Evolutionary conservation across 1,139 yeast genomes (phyloP), one percentile per base, ranked within the genome.

Genomic region (Hansenula lynferdii): DNA sequence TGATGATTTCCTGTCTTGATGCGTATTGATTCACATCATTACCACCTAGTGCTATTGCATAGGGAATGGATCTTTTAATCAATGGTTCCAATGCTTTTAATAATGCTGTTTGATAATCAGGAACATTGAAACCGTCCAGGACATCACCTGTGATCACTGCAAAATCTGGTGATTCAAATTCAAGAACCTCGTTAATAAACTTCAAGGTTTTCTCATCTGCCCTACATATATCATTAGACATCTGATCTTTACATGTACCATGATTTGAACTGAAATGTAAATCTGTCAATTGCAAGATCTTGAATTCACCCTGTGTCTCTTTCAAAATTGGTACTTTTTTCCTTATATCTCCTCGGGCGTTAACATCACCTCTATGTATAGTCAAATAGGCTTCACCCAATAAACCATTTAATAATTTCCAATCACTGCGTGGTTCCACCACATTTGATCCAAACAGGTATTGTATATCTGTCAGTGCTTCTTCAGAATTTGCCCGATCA

Each of bases 121-220:
- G 85, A 1, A 86, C 69, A 9, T 67, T 69, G 17, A 73, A 74
- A 1, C 92, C 92, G 40, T 61, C 63, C 5, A 67, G 58, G 63
- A 77, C 79, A 61, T 90, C 97, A 11, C 97, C 97, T 0, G 96
- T 80, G 42, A 85, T 62, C 0, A 87, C 89, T 1, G 85, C 92
- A 33, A 87, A 60, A 54, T 89, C 86, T 0, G 97, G 97, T 27
- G 71, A 60, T 54, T 90, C 97, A 1, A 67, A 42, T 45, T 83
- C 90, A 38, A 90, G 62, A 0, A 85, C 81, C 24, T 62, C 58
- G 20, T 75, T 70, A n/a, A 89, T 57, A 54, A 86, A 85, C 17
- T 61, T 57, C 28, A 75, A 49, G 0, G 96, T 84, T 41, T 82
- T 70, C 0, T 75, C 70, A 55, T 89, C 97, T 0, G 97, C 96